A percentile compares a stretch with the other conserved stretches of the same genome.
These are phyloP conservation scores for Solanum chaucha DNA, from an alignment of 257 asterid species.

Conservation along the genomic window DNA sequence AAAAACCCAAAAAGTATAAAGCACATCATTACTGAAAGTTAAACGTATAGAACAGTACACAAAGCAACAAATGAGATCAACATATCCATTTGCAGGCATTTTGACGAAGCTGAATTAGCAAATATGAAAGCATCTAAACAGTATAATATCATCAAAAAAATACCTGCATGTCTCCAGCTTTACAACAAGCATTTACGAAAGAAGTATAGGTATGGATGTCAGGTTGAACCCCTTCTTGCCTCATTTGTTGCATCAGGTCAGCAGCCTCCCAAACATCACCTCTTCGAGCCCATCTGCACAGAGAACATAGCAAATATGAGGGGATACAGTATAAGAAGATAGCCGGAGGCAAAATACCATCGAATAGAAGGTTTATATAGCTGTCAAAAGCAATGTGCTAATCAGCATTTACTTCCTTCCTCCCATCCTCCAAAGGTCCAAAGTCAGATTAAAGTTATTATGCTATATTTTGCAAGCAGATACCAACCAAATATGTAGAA, in stretches of 20 bases:
- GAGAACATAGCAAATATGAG: background rate
- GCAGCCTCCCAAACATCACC: conserved; percentile 99
- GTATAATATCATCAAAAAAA: background rate
- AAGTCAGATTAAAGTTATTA: background rate
- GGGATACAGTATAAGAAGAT: background rate
- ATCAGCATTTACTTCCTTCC: background rate
- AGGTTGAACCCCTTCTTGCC: conserved; percentile 79
- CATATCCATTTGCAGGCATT: background rate
- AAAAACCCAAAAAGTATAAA: background rate
- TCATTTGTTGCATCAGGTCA: conserved; percentile 98
- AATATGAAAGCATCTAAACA: background rate
- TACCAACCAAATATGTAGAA: background rate
- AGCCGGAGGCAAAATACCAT: background rate
- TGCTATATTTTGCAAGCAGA: background rate
- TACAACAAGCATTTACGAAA: conserved; percentile 85
- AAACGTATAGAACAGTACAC: background rate
- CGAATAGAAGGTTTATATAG: background rate
- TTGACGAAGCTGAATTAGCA: background rate
- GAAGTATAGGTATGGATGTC: conserved; percentile 97
- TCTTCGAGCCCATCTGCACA: conserved; percentile 92
- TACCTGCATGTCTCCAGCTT: conserved; percentile 98
- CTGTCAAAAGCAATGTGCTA: background rate
- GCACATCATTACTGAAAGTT: background rate
- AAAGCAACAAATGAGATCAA: background rate
- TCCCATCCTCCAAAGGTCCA: background rate